Evolutionary conservation across 2,329 filamentous ascomycete species (phyloP), one percentile per base, ranked within the genome.

Genomic region (Tolypocladium tropicale): DNA sequence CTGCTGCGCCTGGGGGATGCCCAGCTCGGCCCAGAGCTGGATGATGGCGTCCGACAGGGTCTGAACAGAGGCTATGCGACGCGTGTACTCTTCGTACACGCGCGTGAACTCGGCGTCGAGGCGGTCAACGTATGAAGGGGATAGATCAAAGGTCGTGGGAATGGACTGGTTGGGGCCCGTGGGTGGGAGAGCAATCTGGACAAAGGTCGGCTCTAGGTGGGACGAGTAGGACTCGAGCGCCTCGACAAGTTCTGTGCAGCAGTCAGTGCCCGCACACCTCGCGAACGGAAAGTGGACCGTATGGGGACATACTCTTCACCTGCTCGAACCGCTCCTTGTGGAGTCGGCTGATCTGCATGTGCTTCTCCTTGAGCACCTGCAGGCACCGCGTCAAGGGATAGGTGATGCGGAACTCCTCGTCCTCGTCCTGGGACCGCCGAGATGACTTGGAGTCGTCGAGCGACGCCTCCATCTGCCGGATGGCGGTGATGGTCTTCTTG

Each of bases 221-320:
- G 90, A 95, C 1, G 94, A 95, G 70, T 97, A 99, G 6, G 93
- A 96, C 69, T 96, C 88, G 53, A 99, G 85, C 4, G 93, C 93
- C 72, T 95, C 85, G 28, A 91, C 91, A 61, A 99, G 87, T 78
- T 96, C 90, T 95, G n/a, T n/a, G 55, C 23, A n/a, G 21, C 14
- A 21, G 32, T 55, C 48, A 36, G 39, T 39, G 52, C 33, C 11
- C 14, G 10, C 23, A 16, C 18, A 10, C 18, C 10, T 12, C 16
- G 14, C 2, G 2, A 11, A 16, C 43, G 16, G 25, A 30, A 16
- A 6, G 12, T 4, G 46, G 12, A 7, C 1, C 6, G 7, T 18
- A 16, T 30, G 14, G 16, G 23, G 23, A 72, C 87, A 64, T 76
- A 95, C 90, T 96, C 74, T 90, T 93, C 58, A 97, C 90, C 76